Evolutionary conservation across 2,329 filamentous ascomycete species (phyloP).

Genomic region (Aspergillus sp.): DNA sequence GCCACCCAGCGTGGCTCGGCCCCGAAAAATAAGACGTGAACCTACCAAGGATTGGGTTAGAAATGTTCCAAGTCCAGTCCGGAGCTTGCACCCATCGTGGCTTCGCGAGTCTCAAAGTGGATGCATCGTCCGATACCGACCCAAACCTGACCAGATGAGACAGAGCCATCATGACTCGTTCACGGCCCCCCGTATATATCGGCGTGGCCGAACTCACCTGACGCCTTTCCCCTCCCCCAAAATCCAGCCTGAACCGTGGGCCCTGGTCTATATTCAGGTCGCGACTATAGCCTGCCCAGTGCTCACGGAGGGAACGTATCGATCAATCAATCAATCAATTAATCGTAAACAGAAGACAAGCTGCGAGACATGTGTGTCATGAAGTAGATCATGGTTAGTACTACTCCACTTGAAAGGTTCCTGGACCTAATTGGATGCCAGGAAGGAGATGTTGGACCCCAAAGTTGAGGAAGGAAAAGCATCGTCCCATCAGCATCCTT

Average conservation of each 20-base stretch:
- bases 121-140: background rate
- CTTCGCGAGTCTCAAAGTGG: background rate
- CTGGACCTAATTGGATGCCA: background rate
- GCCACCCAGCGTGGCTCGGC: background rate
- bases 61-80: background rate
- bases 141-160: background rate
- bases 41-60: background rate
- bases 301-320: background rate
- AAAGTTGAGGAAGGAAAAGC: background rate
- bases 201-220: slow-evolving; percentile 3
- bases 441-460: background rate
- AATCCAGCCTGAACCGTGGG: background rate
- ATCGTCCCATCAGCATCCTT: background rate
- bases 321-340: background rate
- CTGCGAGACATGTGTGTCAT: background rate
- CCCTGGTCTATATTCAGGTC: background rate
- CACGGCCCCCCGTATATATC: background rate
- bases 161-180: background rate
- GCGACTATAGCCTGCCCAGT: background rate
- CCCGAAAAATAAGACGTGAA: background rate
- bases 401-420: background rate
- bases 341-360: background rate
- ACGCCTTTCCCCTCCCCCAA: background rate
- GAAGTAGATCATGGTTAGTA: background rate
- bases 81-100: background rate